Conservation (phyloP, 148 eudicot species). For the Camellia japonica region DNA sequence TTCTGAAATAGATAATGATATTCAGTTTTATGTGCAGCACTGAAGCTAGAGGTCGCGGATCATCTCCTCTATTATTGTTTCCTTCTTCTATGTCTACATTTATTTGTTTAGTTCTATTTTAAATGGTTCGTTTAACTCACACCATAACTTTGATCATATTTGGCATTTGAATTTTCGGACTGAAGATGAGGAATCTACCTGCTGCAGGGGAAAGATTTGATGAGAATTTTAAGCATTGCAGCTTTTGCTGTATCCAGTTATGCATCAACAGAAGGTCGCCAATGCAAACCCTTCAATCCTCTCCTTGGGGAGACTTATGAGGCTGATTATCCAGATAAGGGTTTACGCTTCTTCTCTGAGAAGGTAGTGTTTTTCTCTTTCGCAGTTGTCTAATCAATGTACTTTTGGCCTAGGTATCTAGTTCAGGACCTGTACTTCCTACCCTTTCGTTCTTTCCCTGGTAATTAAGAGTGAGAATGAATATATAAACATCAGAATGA, state of each 20-base stretch:
- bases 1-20: too few relatives aligned
- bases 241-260: not conserved
- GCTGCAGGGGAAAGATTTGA: not conserved
- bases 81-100: not conserved
- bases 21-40: too few relatives aligned
- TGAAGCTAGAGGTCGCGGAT: too few relatives aligned
- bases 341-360: constrained; percentile 74
- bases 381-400: not conserved
- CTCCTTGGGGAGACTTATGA: not conserved
- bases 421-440: not conserved
- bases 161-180: not conserved
- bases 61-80: too few relatives aligned
- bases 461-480: not conserved
- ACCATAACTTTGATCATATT: not conserved
- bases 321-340: not conserved
- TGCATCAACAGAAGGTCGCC: not conserved
- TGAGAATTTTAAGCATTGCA: not conserved
- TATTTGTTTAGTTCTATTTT: too few relatives aligned
- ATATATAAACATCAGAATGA: not conserved
- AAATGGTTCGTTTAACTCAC: too few relatives aligned
- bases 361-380: constrained; percentile 48
- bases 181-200: not conserved
- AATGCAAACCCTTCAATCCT: not conserved
- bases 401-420: not conserved
- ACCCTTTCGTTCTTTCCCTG: not conserved